Evolutionary conservation across 441 rosid genomes (phyloP), one percentile per base, ranked within the genome.

Genomic region (Pelargonium myrrhifolium): DNA sequence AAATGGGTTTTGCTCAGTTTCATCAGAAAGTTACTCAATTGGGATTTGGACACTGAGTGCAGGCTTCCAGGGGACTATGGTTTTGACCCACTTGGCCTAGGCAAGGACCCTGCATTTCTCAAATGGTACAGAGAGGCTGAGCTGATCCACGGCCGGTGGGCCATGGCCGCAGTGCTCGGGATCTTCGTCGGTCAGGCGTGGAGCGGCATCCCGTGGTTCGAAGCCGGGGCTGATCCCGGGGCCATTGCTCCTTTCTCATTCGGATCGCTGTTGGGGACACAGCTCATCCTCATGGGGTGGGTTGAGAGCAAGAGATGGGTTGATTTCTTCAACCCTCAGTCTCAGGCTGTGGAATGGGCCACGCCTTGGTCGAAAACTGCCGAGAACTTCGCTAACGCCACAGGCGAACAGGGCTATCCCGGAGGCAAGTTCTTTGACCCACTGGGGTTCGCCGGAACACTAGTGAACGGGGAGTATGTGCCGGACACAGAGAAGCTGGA

Each of bases 291-390:
- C 28, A 93, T 93, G 98, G 98, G 97, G 0, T 93, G 98, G 98
- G 98, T 93, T 2, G 98, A 93, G 84, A 90, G 97, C 89, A 93
- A 93, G 75, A 62, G 97, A 0, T 90, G 98, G 97, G 97, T 88
- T 0, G 98, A 93, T 64, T 93, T 90, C 85, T 90, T 90, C 85
- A 83, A 86, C 82, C 98, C 95, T 2, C 84, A 90, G 42, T 93
- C 98, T 0, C 98, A 93, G 51, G 85, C 97, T 0, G 87, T 93
- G 31, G 97, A 90, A 53, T 90, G 98, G 98, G 98, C 97, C 0
- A 90, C 97, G 0, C 98, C 96, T 0, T 93, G 97, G 97, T 93
- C 98, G 0, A 85, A 72, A 70, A 87, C 97, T 0, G 86, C 97
- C 0, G 98, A 86, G 82, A 89, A 92, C 68, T 92, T 92, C 17